Percentiles rank a stretch among this genome's conserved stretches.
Conservation (phyloP, 345 rosid species). For the Citrus hindsii region DNA sequence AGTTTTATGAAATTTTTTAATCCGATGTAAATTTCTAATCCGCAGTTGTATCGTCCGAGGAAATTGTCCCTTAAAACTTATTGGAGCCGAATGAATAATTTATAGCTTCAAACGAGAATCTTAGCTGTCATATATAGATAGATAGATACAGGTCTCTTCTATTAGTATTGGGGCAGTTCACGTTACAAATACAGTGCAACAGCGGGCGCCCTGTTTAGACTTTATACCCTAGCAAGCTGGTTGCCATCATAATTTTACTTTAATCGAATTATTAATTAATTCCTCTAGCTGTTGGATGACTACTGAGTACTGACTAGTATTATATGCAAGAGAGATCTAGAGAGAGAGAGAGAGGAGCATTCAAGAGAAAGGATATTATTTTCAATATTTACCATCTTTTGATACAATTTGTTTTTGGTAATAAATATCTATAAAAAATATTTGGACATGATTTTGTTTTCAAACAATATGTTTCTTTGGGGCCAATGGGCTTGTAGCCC, state of each 20-base stretch:
- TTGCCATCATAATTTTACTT: background rate
- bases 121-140: background rate
- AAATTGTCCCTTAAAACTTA: background rate
- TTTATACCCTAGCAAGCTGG: background rate
- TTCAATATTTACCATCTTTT: no score
- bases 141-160: no score
- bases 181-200: no score
- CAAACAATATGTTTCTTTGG: no score
- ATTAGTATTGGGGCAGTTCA: no score
- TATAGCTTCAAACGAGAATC: background rate
- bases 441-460: no score
- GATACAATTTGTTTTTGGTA: no score
- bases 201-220: background rate
- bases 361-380: no score
- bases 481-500: fast-evolving
- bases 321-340: no score
- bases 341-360: no score
- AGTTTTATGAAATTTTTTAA: background rate
- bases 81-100: background rate
- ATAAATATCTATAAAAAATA: no score
- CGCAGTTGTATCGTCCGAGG: background rate
- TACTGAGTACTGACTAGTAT: background rate
- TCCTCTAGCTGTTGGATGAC: background rate
- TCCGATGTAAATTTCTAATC: background rate
- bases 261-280: no score